Percentiles rank a stretch among this genome's conserved stretches.
Evolutionary conservation across 306 rosid genomes (phyloP).

Genomic region (Ormosia semicastrata): DNA sequence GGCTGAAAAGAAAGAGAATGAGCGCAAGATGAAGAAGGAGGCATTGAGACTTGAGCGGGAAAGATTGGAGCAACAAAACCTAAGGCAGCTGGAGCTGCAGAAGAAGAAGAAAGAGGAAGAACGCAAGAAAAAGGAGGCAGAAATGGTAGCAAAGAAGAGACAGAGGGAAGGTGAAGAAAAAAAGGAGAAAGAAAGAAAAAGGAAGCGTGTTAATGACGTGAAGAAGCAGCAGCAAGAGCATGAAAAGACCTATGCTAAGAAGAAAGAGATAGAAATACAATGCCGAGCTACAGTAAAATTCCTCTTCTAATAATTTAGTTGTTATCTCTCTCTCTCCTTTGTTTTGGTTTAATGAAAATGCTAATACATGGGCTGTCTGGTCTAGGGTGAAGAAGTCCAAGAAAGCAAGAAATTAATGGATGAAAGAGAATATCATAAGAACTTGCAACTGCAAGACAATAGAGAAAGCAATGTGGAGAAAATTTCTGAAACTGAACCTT

Average conservation of each 20-base stretch:
- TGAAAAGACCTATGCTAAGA: conserved; percentile 52
- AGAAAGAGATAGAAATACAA: conserved; percentile 46
- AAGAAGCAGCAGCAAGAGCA: conserved; percentile 61
- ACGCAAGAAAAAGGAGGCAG: conserved; percentile 68
- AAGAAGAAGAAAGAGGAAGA: conserved; percentile 76
- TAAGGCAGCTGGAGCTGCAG: conserved; percentile 64
- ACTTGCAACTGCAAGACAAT: conserved; percentile 33
- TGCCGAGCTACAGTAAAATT: conserved; percentile 47
- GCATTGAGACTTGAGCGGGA: conserved; percentile 67
- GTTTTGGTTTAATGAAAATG: conserved; percentile 10
- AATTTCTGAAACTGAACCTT: conserved; percentile 37
- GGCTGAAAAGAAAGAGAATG: conserved; percentile 85
- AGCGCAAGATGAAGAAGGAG: conserved; percentile 88
- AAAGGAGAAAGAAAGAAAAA: conserved; percentile 77
- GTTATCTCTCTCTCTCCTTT: neutral
- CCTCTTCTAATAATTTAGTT: conserved; percentile 6
- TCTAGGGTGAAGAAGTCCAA: conserved; percentile 54
- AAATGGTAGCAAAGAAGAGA: conserved; percentile 77
- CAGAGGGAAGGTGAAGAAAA: conserved; percentile 82
- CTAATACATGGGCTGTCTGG: conserved; percentile 31
- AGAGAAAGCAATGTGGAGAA: conserved; percentile 25
- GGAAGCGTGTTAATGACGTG: conserved; percentile 62
- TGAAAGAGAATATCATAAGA: conserved; percentile 32
- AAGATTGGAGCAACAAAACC: conserved; percentile 58
- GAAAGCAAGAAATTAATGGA: conserved; percentile 44